Conservation (phyloP, 2,329 filamentous ascomycete species). For the Fusarium liriodendri region DNA sequence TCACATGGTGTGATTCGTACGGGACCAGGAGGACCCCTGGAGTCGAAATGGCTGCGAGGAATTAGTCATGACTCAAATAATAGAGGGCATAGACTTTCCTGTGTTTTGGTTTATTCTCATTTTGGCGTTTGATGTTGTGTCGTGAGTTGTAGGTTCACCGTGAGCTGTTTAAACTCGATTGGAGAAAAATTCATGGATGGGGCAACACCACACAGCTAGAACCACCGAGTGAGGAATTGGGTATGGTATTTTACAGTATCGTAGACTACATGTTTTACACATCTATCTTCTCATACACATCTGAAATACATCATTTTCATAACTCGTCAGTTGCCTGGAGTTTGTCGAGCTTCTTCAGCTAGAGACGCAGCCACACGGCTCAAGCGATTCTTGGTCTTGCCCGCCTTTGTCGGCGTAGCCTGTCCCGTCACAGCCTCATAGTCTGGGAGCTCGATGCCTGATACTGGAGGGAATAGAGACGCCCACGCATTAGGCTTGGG, state of each 20-base stretch:
- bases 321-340: slow-evolving; percentile 14
- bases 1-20: slow-evolving; percentile 84
- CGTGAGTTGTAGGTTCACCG: slow-evolving; percentile 19
- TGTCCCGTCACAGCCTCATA: slow-evolving; percentile 35
- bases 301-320: slow-evolving; percentile 5
- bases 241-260: slow-evolving; percentile 17
- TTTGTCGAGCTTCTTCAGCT: slow-evolving; percentile 44
- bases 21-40: slow-evolving; percentile 80
- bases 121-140: slow-evolving; percentile 21
- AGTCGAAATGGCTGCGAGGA: slow-evolving; percentile 71
- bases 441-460: slow-evolving; percentile 41
- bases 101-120: slow-evolving; percentile 61
- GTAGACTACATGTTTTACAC: slow-evolving; percentile 29
- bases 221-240: neutral
- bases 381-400: slow-evolving; percentile 42
- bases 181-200: slow-evolving; percentile 24
- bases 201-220: neutral
- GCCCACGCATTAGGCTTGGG: slow-evolving; percentile 49
- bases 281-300: slow-evolving; percentile 2
- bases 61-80: neutral
- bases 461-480: slow-evolving; percentile 63
- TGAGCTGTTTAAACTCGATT: slow-evolving; percentile 9
- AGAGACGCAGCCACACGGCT: slow-evolving; percentile 43
- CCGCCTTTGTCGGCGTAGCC: neutral
- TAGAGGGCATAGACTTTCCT: slow-evolving; percentile 46